Evolutionary conservation across 2,329 filamentous ascomycete species (phyloP).

Genomic region (Colletotrichum neosansevieriae): DNA sequence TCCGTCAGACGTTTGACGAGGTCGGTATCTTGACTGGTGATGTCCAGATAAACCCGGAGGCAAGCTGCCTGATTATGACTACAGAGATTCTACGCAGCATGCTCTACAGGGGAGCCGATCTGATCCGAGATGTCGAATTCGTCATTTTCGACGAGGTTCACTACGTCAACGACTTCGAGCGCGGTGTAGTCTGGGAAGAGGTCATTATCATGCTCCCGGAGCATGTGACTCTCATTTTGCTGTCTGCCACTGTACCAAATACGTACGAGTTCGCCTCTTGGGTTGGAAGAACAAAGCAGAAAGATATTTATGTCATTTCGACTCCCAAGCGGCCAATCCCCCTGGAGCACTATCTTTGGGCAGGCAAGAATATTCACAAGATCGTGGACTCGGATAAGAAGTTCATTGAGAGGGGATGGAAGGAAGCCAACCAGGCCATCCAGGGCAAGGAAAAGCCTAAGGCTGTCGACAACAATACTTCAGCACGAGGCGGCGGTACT

Average conservation of each 20-base stretch:
- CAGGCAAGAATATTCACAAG: slow-evolving; percentile 90
- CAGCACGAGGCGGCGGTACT: slow-evolving; percentile 50
- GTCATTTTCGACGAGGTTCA: slow-evolving; percentile 99
- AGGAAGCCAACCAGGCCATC: slow-evolving; percentile 86
- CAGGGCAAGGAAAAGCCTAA: slow-evolving; percentile 85
- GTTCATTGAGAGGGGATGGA: slow-evolving; percentile 94
- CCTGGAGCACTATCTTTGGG: slow-evolving; percentile 96
- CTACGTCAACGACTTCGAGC: slow-evolving; percentile 95
- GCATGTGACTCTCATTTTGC: slow-evolving; percentile 92
- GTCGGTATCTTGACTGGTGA: slow-evolving; percentile 97
- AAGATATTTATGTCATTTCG: slow-evolving; percentile 98
- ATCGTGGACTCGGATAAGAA: slow-evolving; percentile 94
- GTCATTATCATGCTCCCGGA: slow-evolving; percentile 99
- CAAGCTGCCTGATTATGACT: slow-evolving; percentile 99
- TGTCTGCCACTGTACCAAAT: slow-evolving; percentile 97
- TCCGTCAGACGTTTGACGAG: slow-evolving; percentile 89
- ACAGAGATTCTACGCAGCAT: slow-evolving; percentile 98
- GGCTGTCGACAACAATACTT: slow-evolving; percentile 53
- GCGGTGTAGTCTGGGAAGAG: slow-evolving; percentile 99
- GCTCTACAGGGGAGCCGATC: slow-evolving; percentile 94
- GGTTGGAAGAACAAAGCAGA: slow-evolving; percentile 98
- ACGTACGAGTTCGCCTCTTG: slow-evolving; percentile 98
- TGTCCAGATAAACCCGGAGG: slow-evolving; percentile 97
- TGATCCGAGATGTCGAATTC: slow-evolving; percentile 97
- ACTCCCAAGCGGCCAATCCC: slow-evolving; percentile 96